phyloP scores from a whole-genome alignment of 768 basidiomycete species.

The Termitomyces sp. region DNA sequence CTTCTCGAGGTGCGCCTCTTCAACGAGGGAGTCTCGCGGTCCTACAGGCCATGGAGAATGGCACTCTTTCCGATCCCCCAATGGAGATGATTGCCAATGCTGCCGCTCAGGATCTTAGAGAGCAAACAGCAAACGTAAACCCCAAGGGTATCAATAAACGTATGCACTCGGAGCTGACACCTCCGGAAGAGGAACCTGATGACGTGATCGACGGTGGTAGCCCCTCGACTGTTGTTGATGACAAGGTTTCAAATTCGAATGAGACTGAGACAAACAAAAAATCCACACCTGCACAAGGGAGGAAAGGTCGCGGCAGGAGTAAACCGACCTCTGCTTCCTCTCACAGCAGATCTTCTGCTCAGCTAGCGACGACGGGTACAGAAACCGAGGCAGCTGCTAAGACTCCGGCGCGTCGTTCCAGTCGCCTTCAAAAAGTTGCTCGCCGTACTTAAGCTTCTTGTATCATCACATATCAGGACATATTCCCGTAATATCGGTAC shows the following conservation, averaged over 20 bases:
- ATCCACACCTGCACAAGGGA: background rate
- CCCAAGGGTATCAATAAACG: conserved; percentile 33
- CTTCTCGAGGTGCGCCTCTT: conserved; percentile 29
- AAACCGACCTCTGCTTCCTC: conserved; percentile 4
- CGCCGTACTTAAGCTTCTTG: conserved; percentile 9
- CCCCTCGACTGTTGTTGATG: conserved; percentile 1
- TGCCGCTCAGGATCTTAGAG: conserved; percentile 18
- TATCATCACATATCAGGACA: background rate
- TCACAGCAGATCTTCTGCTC: conserved; percentile 4
- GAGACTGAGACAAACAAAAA: conserved; percentile 3
- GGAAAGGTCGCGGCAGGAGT: conserved; percentile 12
- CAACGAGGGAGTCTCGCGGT: conserved; percentile 45
- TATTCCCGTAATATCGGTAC: background rate
- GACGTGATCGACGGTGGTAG: conserved; percentile 7
- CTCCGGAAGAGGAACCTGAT: conserved; percentile 29
- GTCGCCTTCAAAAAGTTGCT: conserved; percentile 27
- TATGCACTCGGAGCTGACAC: conserved; percentile 34
- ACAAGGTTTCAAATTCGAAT: background rate
- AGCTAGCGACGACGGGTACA: conserved; percentile 8
- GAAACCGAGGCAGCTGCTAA: conserved; percentile 15
- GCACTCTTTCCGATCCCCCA: conserved; percentile 42
- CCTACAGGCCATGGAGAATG: conserved; percentile 38
- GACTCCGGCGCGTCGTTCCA: conserved; percentile 24
- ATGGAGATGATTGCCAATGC: conserved; percentile 49
- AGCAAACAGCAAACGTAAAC: conserved; percentile 12